Base-by-base conservation (phyloP, 2,329 filamentous ascomycete genomes). In the Fusarium sp. region DNA sequence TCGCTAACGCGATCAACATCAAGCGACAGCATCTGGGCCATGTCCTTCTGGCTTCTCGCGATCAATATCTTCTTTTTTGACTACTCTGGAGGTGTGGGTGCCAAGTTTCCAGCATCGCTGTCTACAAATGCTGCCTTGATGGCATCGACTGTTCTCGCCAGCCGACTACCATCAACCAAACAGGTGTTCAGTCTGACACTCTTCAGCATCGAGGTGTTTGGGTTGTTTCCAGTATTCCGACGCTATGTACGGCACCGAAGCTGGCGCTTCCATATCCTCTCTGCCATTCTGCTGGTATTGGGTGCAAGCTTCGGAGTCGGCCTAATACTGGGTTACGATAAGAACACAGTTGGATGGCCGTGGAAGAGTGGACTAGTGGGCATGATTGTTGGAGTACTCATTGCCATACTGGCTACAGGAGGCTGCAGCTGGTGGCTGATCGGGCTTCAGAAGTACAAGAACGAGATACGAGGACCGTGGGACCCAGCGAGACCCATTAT, bases 11-110 rank as follows among this genome's bases (percentile, higher is more conserved):
- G 89, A 55, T 98, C 95, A 9, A 98, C 95, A 8, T 95, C 94
- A 12, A 93, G 90, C 62, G 96, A 99, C 86, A 96, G 93, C 46
- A 99, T 99, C 80, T 99, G 96, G 96, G 94, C 96, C 64, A 93
- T 99, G 85, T 96, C 94, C 55, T 95, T 94, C 78, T 96, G 94
- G 91, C 87, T 99, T 47, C 89, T 99, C 70, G 89, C 93, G 77
- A 95, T 98, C 83, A 99, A 99, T 81, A 94, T 98, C 69, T 97
- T 97, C 82, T 98, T 97, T 80, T 98, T 98, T 79, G 96, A 99
- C 85, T 99, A 99, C 81, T 93, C 94, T 15, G 92, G 93, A 44
- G 88, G 89, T 38, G 82, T 89, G 27, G 85, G 85, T 29, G 83
- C 81, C 65, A 92, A 91, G 75, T 92, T 93, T 74, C 91, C 91